Base-by-base conservation (phyloP, 129 eudicot species). In the Kitagawia praeruptora region DNA sequence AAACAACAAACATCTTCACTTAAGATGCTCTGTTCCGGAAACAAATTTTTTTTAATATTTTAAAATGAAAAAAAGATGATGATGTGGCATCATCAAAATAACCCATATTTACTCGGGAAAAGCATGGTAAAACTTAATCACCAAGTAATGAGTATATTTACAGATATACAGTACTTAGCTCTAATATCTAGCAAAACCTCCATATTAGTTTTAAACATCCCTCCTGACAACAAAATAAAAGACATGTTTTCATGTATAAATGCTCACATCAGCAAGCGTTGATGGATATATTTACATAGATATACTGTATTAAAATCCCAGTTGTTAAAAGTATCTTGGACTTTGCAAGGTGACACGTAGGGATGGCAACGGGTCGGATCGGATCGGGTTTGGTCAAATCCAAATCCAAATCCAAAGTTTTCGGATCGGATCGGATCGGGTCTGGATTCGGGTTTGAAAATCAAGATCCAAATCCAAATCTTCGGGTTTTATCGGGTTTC, bases 301-400 rank as follows among this genome's bases (percentile, higher is more conserved):
- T 31, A n/a, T n/a, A n/a, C n/a, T n/a, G n/a, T n/a, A 31, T 51
- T 54, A 54, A 54, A 6, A 54, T 54, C 63, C 25, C 4, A 19
- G 27, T 54, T 54, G 63, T 21, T 54, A 3, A 76, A 21, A 12
- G 21, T 9, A 74, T 74, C 61, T 74, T 85, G 76, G 89, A 85
- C 87, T 86, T 88, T 87, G 86, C 91, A 85, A 86, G 85, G 84
- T 79, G 93, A 86, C 97, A 83, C 77, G n/a, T n/a, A n/a, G n/a
- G n/a, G n/a, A n/a, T n/a, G n/a, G n/a, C n/a, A n/a, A n/a, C n/a
- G n/a, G n/a, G n/a, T n/a, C n/a, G n/a, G n/a, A n/a, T n/a, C n/a
- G n/a, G n/a, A n/a, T n/a, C n/a, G n/a, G n/a, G n/a, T n/a, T n/a
- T n/a, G n/a, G n/a, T n/a, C n/a, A n/a, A n/a, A n/a, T n/a, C n/a